These are phyloP conservation scores for Fusarium tjaetaba DNA, from an alignment of 2,329 filamentous ascomycete species.

Conservation along the genomic window DNA sequence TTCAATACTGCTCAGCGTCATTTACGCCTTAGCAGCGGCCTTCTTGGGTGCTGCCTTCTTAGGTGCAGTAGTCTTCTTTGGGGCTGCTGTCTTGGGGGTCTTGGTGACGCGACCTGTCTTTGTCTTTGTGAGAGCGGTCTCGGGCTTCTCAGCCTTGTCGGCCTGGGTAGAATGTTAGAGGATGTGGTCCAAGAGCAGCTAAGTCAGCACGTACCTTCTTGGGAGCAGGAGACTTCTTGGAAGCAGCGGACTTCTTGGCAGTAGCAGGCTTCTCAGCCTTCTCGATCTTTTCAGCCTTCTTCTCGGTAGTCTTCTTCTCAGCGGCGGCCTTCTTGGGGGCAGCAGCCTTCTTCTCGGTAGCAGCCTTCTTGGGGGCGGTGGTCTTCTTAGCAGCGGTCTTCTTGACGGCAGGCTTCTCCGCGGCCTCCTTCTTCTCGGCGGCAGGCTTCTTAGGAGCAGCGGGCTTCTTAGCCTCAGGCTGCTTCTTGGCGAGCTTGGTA, in stretches of 20 bases:
- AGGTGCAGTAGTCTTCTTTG: slow-evolving; percentile 50
- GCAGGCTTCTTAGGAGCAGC: slow-evolving; percentile 47
- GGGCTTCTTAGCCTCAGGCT: slow-evolving; percentile 54
- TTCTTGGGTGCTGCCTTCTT: slow-evolving; percentile 57
- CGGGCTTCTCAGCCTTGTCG: slow-evolving; percentile 67
- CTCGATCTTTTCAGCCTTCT: slow-evolving; percentile 28
- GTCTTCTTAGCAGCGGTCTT: slow-evolving; percentile 49
- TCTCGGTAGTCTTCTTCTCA: slow-evolving; percentile 26
- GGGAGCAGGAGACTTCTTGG: slow-evolving; percentile 47
- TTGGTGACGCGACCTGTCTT: slow-evolving; percentile 89
- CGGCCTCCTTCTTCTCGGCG: slow-evolving; percentile 49
- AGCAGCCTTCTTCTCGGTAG: slow-evolving; percentile 46
- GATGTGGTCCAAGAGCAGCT: neutral
- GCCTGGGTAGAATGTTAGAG: slow-evolving; percentile 27
- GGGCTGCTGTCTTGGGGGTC: slow-evolving; percentile 57
- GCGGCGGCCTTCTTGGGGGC: slow-evolving; percentile 50
- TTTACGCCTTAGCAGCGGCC: slow-evolving; percentile 56
- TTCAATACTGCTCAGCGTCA: slow-evolving; percentile 36
- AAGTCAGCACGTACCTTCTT: slow-evolving; percentile 26
- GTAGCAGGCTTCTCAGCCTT: slow-evolving; percentile 64
- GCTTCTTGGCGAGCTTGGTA: slow-evolving; percentile 91
- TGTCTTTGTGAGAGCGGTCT: slow-evolving; percentile 78
- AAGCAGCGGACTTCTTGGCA: slow-evolving; percentile 48
- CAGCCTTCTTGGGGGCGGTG: slow-evolving; percentile 52
- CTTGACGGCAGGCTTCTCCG: slow-evolving; percentile 46